A percentile compares a stretch with the other conserved stretches of the same genome.
Conservation (phyloP, 2,329 filamentous ascomycete species). For the Hypocrella siamensis region DNA sequence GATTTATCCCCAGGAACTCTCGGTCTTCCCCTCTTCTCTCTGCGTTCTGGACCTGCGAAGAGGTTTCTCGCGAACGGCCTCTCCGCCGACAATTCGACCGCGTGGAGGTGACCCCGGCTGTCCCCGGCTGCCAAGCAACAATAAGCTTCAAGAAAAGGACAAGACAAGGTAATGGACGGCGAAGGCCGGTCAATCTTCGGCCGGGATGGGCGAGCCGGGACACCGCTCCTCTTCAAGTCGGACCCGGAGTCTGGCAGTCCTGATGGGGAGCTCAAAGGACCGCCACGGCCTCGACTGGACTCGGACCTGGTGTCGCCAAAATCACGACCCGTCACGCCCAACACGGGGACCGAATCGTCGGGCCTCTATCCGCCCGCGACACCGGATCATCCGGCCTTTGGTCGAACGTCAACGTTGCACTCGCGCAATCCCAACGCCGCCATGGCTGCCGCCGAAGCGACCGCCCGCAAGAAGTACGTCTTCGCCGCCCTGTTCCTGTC, state of each 20-base stretch:
- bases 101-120: too few relatives aligned
- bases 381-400: conserved; percentile 11
- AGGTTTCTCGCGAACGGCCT: too few relatives aligned
- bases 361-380: conserved; percentile 1
- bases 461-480: conserved; percentile 66
- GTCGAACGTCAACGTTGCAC: conserved; percentile 49
- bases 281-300: conserved; percentile 5
- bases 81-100: too few relatives aligned
- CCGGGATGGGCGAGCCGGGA: conserved; percentile 6
- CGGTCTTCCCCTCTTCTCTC: too few relatives aligned
- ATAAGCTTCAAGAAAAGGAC: neutral
- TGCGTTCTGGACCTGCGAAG: too few relatives aligned
- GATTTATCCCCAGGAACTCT: too few relatives aligned
- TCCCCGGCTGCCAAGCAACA: too few relatives aligned
- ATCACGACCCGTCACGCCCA: conserved; percentile 10
- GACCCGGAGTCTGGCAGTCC: conserved; percentile 7
- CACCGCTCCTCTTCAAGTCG: conserved; percentile 8
- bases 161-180: conserved; percentile 2
- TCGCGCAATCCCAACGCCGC: conserved; percentile 54
- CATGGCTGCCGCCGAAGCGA: conserved; percentile 13
- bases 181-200: conserved; percentile 4
- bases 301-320: conserved; percentile 9
- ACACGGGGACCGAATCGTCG: conserved; percentile 8
- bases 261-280: conserved; percentile 6
- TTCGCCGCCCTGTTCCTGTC: conserved; percentile 74